A percentile compares a stretch with the other conserved stretches of the same genome.
These are phyloP conservation scores for Fraxinus baroniana DNA, from an alignment of 305 asterid species.

Conservation along the genomic window DNA sequence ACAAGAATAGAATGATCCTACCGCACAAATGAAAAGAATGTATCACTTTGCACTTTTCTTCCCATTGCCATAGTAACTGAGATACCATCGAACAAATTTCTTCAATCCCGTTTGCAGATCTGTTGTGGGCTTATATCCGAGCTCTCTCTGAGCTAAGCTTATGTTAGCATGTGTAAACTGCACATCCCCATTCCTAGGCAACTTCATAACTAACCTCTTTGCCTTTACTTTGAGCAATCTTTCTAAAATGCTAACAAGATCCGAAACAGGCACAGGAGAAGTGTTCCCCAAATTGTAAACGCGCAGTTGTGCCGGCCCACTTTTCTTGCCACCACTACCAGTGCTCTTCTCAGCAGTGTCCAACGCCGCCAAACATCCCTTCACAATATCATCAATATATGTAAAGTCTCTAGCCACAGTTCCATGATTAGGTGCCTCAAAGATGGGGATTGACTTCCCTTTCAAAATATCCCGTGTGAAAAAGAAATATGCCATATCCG, in stretches of 20 bases:
- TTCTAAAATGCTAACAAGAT: background rate
- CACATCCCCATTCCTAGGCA: background rate
- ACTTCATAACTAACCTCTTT: background rate
- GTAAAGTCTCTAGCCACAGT: slow-evolving; percentile 93
- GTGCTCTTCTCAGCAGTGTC: slow-evolving; percentile 94
- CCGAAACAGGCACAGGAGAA: slow-evolving; percentile 46
- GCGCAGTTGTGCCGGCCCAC: slow-evolving; percentile 76
- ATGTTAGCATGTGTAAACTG: background rate
- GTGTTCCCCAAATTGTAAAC: slow-evolving; percentile 87
- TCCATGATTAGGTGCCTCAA: slow-evolving; percentile 84
- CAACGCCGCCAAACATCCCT: slow-evolving; percentile 84
- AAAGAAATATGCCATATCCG: slow-evolving; percentile 96
- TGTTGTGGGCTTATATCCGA: background rate
- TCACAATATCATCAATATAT: slow-evolving; percentile 85
- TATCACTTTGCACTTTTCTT: background rate
- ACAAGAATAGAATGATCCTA: slow-evolving; percentile 60
- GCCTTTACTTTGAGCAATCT: background rate
- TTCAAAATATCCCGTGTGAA: slow-evolving; percentile 80
- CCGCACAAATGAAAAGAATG: slow-evolving; percentile 39
- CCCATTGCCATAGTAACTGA: background rate
- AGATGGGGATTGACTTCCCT: slow-evolving; percentile 78
- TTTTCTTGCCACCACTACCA: slow-evolving; percentile 91
- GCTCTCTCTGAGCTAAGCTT: background rate
- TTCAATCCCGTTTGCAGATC: background rate
- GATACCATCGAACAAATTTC: background rate